Base-by-base conservation (phyloP, 352 stramenopile species). In the Plasmopara viticola region DNA sequence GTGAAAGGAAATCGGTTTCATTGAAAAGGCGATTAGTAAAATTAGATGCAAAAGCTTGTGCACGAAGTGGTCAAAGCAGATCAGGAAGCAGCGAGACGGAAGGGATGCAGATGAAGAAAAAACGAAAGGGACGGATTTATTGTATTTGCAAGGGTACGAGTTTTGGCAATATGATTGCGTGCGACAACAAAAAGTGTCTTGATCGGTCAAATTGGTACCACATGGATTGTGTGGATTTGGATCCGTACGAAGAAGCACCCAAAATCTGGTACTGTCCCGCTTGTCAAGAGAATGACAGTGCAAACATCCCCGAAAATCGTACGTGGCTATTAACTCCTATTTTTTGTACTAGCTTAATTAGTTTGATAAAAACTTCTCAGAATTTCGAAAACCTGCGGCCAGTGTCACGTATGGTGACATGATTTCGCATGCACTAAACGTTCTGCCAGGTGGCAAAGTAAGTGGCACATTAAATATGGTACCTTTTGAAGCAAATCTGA, bases 331-430 rank as follows among this genome's bases (percentile, higher is more conserved):
- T 2, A 20, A 7, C 33, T 13, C 9, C 4, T n/a, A 38, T 50
- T 9, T 12, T 4, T 31, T 5, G 13, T 41, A 33, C 17, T 41
- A 4, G 4, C 25, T 40, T 48, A 1, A 14, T n/a, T 9, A 48
- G 18, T 15, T 9, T 8, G 12, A 30, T 15, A 4, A 12, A 35
- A 35, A 12, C 34, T 17, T 15, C 14, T 9, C 46, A 90, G 80
- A 88, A 62, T 91, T 85, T 53, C 76, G 81, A 41, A 91, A 91
- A 50, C 81, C 81, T 3, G 77, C 83, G 12, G 76, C 79, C 7
- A 92, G 78, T 58, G 74, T 86, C 45, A 95, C 82, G 30, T 95
- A 95, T 50, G 75, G 79, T 20, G 84, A 94, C 60, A 95, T 95
- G 85, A 95, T 95, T 52, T 84, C 82, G 37, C 77, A 91, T 55